A percentile compares a stretch with the other conserved stretches of the same genome.
Evolutionary conservation across 1,284 basidiomycete genomes (phyloP).

Genomic region (Macrocystidia cucumis): DNA sequence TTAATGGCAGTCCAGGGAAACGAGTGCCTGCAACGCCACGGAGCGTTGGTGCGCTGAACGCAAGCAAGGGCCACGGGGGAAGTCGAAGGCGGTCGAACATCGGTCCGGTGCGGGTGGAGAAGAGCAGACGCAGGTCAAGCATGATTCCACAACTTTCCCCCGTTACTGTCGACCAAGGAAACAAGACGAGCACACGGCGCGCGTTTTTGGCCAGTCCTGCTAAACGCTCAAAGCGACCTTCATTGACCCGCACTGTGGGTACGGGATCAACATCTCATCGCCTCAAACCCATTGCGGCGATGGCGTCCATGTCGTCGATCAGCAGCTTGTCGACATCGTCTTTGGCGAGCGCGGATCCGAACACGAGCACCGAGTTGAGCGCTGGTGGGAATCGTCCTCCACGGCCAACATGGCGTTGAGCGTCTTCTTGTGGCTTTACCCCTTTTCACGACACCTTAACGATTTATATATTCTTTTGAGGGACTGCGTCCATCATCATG

Average conservation of each 20-base stretch:
- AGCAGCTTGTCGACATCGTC: constrained; percentile 29
- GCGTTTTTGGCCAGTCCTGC: constrained; percentile 44
- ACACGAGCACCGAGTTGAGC: constrained; percentile 44
- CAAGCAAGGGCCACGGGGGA: constrained; percentile 14
- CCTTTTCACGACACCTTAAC: too few species aligned
- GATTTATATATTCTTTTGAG: too few species aligned
- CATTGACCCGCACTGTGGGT: constrained; percentile 39
- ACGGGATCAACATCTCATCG: constrained; percentile 17
- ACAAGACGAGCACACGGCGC: constrained; percentile 26
- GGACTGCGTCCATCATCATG: too few species aligned
- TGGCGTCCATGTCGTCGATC: constrained; percentile 12
- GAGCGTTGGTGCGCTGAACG: constrained; percentile 16
- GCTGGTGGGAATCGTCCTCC: constrained; percentile 30
- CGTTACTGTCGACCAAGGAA: constrained; percentile 21
- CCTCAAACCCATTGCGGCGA: constrained; percentile 16
- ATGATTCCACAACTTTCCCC: constrained; percentile 62
- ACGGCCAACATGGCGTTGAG: constrained; percentile 46
- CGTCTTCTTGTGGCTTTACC: too few species aligned
- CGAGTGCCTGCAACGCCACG: constrained; percentile 44
- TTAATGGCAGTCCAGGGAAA: constrained; percentile 36
- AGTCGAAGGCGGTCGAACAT: constrained; percentile 69
- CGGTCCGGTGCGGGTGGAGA: constrained; percentile 63
- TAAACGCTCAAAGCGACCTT: constrained; percentile 57
- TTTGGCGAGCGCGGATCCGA: constrained; percentile 33
- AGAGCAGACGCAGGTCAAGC: constrained; percentile 65